Conservation (phyloP, 192 early-diverging fungal genomes). For the Entomortierella lignicola region DNA sequence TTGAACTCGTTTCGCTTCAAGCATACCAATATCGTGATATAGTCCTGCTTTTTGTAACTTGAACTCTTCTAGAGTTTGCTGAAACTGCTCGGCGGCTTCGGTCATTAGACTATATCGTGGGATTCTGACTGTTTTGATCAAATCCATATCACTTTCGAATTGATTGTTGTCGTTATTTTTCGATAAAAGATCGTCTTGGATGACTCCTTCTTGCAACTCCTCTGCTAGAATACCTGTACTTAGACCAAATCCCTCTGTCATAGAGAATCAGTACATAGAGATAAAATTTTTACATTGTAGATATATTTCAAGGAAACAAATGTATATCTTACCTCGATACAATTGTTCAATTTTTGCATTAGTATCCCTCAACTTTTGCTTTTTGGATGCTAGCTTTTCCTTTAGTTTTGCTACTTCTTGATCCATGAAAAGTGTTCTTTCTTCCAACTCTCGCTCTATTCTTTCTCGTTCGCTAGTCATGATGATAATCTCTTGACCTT, state of each 20-base stretch:
- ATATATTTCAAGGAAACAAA: too few species aligned
- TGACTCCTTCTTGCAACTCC: neutral
- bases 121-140: neutral
- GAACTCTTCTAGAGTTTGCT: constrained; percentile 26
- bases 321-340: constrained; percentile 24
- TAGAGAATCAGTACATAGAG: neutral
- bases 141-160: neutral
- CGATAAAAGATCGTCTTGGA: neutral
- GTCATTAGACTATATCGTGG: constrained; percentile 9
- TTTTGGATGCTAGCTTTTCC: neutral
- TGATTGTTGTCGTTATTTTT: too few species aligned
- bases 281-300: too few species aligned
- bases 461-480: neutral
- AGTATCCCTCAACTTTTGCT: constrained; percentile 2
- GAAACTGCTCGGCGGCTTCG: constrained; percentile 29
- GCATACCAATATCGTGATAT: constrained; percentile 11
- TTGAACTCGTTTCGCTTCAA: neutral
- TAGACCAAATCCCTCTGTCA: constrained; percentile 30
- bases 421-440: neutral
- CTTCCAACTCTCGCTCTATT: neutral
- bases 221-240: constrained; percentile 3
- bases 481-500: neutral
- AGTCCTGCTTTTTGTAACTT: constrained; percentile 9
- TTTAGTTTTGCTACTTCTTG: neutral
- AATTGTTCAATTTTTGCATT: neutral